Evolutionary conservation across 257 asterid genomes (phyloP).

Genomic region (Solanum chiquidenum): DNA sequence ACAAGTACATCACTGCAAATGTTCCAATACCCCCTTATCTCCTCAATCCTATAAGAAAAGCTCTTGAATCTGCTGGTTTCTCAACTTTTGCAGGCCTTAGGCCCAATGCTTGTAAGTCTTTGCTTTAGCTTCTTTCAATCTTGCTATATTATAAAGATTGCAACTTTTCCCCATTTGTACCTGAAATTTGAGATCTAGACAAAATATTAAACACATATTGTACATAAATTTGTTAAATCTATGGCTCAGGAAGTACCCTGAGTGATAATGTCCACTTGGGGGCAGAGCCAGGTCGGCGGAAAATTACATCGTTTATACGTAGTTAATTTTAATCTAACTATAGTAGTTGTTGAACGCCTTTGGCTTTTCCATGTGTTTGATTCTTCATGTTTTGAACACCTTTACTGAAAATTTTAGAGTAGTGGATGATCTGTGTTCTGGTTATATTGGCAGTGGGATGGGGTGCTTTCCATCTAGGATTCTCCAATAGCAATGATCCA

Average conservation of each 20-base stretch:
- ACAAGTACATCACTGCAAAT: constrained; percentile 59
- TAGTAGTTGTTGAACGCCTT: not conserved
- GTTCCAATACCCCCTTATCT: constrained; percentile 64
- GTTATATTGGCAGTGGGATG: constrained; percentile 59
- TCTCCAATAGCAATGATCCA: constrained; percentile 57
- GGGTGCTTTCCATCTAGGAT: constrained; percentile 80
- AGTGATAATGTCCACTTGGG: not conserved
- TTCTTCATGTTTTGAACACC: not conserved
- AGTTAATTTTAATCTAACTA: not conserved
- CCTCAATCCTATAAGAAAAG: constrained; percentile 59
- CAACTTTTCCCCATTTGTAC: not conserved
- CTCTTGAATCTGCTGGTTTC: constrained; percentile 53
- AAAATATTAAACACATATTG: not conserved
- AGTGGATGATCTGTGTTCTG: not conserved
- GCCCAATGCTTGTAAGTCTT: constrained; percentile 44
- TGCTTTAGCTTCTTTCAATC: not conserved
- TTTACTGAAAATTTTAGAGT: not conserved
- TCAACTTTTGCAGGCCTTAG: constrained; percentile 34
- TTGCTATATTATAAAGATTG: not conserved
- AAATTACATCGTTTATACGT: not conserved
- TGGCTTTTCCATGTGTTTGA: not conserved
- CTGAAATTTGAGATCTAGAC: not conserved
- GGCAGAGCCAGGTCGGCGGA: not conserved
- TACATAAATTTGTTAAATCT: not conserved
- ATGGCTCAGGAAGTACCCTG: not conserved